Evolutionary conservation across 2,329 filamentous ascomycete genomes (phyloP).

Genomic region (Cyanodermella asteris): DNA sequence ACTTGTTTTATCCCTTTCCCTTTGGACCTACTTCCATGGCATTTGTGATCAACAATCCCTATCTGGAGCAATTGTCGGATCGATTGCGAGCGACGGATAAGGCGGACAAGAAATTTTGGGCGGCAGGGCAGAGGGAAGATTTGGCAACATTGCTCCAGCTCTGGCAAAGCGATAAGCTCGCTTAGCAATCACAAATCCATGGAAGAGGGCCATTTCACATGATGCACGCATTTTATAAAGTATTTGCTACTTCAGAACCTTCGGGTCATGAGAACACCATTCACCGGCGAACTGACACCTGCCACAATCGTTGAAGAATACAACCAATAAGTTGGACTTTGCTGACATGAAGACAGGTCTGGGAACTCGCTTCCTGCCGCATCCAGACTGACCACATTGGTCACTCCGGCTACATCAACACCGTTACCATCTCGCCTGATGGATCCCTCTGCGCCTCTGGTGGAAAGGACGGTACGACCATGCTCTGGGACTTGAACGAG

Average conservation of each 20-base stretch:
- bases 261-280: conserved; percentile 90
- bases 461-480: conserved; percentile 99
- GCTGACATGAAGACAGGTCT: conserved; percentile 47
- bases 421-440: conserved; percentile 98
- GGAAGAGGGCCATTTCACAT: conserved; percentile 28
- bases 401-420: conserved; percentile 99
- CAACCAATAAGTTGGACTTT: conserved; percentile 6
- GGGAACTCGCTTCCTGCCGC: conserved; percentile 98
- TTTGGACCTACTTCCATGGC: background rate
- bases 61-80: too few relatives aligned
- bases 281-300: conserved; percentile 87
- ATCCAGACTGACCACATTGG: conserved; percentile 99
- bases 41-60: too few relatives aligned
- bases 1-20: conserved; percentile 3
- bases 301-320: conserved; percentile 16
- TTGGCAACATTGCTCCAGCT: too few relatives aligned
- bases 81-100: too few relatives aligned
- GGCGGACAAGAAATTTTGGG: too few relatives aligned
- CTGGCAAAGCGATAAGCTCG: too few relatives aligned
- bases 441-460: conserved; percentile 97
- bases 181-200: too few relatives aligned
- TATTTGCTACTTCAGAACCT: conserved; percentile 99
- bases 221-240: conserved; percentile 81
- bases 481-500: conserved; percentile 99
- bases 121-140: too few relatives aligned